Base-by-base conservation (phyloP, 140 eudicot species). In the Senecio squalidus region DNA sequence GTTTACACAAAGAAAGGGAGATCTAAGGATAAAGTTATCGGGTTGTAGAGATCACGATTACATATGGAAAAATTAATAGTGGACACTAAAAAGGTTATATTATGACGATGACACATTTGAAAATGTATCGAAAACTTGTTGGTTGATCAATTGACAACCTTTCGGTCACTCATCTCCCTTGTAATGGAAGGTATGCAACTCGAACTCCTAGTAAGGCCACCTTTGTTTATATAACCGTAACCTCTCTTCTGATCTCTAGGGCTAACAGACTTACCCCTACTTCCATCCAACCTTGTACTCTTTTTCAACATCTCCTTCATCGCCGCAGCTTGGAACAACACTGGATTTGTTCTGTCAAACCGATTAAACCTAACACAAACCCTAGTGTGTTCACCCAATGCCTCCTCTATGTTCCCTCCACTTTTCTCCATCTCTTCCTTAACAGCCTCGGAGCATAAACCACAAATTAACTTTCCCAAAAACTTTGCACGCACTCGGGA, bases 371-470 rank as follows among this genome's bases (percentile, higher is more conserved):
- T 80, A 24, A 79, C 76, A 68, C 96, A 88, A 41, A 87, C 86
- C 18, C 65, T 74, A 62, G 85, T 89, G 47, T 93, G 99, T 26
- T 81, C 83, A 15, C 50, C 68, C 58, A 93, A 56, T 0, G 99
- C 99, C 10, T 84, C 94, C 56, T 88, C 92, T 13, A 72, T 63
- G 27, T 78, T 69, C 53, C 99, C 99, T 13, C 96, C 98, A 64
- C 79, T 75, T 49, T 93, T 93, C 75, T 69, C 94, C 93, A 76
- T 82, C 70, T 93, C 96, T 55, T 84, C 95, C 66, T 84, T 93
- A 66, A 91, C 98, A 0, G 98, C 98, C 72, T 91, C 98, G 0
- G 90, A 64, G 36, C 98, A 91, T 13, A 91, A 66, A 76, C 99
- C 99, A 41, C 99, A 93, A 21, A 93, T 77, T 80, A 81, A 50